Conservation (phyloP, 257 asterid genomes). For the Nicotiana attenuata region DNA sequence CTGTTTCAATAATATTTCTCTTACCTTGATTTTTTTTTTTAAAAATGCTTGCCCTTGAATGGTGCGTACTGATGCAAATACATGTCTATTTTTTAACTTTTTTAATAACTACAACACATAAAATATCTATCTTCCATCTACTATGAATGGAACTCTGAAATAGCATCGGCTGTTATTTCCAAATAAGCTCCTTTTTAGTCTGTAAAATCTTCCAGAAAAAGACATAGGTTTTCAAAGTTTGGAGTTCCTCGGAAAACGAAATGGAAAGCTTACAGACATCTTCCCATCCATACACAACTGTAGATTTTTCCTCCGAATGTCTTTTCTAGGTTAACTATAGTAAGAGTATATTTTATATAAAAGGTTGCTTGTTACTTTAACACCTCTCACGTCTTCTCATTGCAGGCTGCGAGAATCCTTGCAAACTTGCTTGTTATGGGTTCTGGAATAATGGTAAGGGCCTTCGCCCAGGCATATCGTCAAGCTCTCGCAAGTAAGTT, state of each 20-base stretch:
- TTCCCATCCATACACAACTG: neutral
- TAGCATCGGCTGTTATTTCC: neutral
- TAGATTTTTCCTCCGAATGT: neutral
- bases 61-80: neutral
- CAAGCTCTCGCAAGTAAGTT: conserved; percentile 66
- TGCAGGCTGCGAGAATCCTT: conserved; percentile 57
- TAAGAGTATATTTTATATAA: neutral
- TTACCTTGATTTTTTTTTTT: neutral
- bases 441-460: conserved; percentile 54
- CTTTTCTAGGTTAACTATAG: neutral
- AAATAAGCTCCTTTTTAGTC: neutral
- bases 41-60: neutral
- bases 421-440: conserved; percentile 62
- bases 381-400: neutral
- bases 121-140: neutral
- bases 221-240: neutral
- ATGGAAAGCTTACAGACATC: neutral
- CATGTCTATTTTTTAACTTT: neutral
- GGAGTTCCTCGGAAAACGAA: neutral
- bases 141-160: neutral
- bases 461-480: conserved; percentile 70
- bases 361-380: neutral
- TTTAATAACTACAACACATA: neutral
- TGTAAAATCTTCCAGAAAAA: neutral
- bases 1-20: too few relatives aligned